A percentile compares a stretch with the other conserved stretches of the same genome.
phyloP scores from a whole-genome alignment of 345 rosid genomes.

The Lepidium aucheri region DNA sequence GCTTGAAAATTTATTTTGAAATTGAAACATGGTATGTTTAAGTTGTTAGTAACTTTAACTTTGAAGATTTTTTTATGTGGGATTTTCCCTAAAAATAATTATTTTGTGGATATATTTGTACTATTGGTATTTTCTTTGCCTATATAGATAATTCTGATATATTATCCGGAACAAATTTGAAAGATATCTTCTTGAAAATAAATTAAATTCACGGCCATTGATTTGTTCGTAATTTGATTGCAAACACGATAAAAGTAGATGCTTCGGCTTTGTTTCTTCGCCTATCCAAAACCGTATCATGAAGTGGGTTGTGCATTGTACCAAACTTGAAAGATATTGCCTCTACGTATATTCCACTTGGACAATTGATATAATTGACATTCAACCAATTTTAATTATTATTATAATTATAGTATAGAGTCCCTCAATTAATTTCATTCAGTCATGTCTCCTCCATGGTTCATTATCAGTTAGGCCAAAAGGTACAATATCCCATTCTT shows the following conservation, averaged over 20 bases:
- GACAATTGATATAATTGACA: constrained; percentile 22
- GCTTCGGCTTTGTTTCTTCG: constrained; percentile 15
- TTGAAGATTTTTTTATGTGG: too few species aligned
- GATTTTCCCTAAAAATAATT: too few species aligned
- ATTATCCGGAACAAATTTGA: constrained; percentile 13
- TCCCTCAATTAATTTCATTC: constrained; percentile 4
- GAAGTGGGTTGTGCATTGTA: constrained; percentile 18
- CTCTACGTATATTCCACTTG: constrained; percentile 24
- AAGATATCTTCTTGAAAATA: background rate
- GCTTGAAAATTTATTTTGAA: too few species aligned
- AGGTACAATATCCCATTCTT: constrained; percentile 11
- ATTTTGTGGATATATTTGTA: background rate
- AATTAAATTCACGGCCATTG: constrained; percentile 3
- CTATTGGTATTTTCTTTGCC: constrained; percentile 1
- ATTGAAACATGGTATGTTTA: too few species aligned
- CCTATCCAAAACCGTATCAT: constrained; percentile 16
- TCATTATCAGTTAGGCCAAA: constrained; percentile 27
- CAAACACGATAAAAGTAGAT: constrained; percentile 24
- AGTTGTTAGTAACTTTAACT: too few species aligned
- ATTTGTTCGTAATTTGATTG: constrained; percentile 17
- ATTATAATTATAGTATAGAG: background rate
- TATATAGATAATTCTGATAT: background rate
- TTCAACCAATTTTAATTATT: constrained; percentile 11
- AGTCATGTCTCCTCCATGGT: constrained; percentile 26
- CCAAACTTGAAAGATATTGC: constrained; percentile 19